Evolutionary conservation across 2,329 filamentous ascomycete genomes (phyloP), one percentile per base, ranked within the genome.

Genomic region (Orbilia blumenaviensis): DNA sequence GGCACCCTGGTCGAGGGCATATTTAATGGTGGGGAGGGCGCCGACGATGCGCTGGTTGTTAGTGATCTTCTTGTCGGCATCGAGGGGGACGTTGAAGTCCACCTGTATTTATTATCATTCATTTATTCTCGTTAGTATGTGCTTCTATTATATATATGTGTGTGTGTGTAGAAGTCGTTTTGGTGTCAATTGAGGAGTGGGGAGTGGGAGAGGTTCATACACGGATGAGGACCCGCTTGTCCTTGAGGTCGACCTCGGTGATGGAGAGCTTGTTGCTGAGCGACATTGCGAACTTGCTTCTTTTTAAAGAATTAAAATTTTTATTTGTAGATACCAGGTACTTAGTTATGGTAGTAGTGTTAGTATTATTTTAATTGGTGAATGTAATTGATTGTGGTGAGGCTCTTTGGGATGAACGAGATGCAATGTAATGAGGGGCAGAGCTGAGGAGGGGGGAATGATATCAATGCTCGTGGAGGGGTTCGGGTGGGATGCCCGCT

Each of bases 31-130:
- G 81, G 93, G 93, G 79, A 97, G 86, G 82, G 95, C 95, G 82
- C 95, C 96, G 82, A 93, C 94, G 82, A 99, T 99, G 84, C 95
- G 94, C 87, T 99, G 95, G 86, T 91, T 93, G 89, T 99, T 99
- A 84, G 95, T 98, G 84, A 99, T 89, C 9, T 46, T 56, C n/a
- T 52, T 46, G 83, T 95, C 87, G 80, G 87, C 89, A 83, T 99
- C 93, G 82, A 99, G 93, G 79, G 95, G 95, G 71, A 99, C 96
- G 86, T 99, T 99, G 90, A 99, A 99, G 89, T 99, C 95, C 84
- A 99, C 94, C 94, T 75, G 64, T 23, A 32, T 27, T 29, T 60
- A n/a, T 3, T 14, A 23, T 41, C n/a, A n/a, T n/a, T n/a, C n/a
- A n/a, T 4, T 8, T 16, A 29, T 14, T 14, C 9, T 12, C 5